phyloP scores from a whole-genome alignment of 2,329 filamentous ascomycete species.

The Penicillium sp. region DNA sequence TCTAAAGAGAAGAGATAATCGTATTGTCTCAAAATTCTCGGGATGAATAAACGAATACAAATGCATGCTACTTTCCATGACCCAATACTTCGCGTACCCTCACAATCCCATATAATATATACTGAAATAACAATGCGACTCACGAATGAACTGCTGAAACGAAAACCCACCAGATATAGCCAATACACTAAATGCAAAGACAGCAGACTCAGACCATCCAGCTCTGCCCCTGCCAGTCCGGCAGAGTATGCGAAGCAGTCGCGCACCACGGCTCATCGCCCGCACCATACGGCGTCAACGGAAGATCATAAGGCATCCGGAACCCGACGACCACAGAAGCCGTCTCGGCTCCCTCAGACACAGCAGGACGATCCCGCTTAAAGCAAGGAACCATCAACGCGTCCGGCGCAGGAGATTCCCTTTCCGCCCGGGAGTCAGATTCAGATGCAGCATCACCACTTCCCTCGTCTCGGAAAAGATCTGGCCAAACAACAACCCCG shows the following conservation, averaged over 20 bases:
- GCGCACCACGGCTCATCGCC: constrained; percentile 76
- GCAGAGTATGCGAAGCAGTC: constrained; percentile 56
- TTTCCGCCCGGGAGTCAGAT: not conserved
- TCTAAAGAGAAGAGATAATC: not conserved
- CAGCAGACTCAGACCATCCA: constrained; percentile 57
- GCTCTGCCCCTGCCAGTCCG: constrained; percentile 55
- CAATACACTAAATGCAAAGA: not conserved
- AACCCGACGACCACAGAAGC: constrained; percentile 58
- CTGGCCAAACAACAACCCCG: constrained; percentile 80
- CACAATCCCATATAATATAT: not conserved
- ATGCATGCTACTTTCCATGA: constrained; percentile 11
- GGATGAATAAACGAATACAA: constrained; percentile 6
- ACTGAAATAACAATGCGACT: not conserved
- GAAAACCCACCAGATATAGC: not conserved
- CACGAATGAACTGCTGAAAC: not conserved
- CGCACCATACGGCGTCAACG: constrained; percentile 63
- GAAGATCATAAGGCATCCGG: constrained; percentile 79
- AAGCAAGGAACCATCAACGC: constrained; percentile 69
- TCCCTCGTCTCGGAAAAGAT: constrained; percentile 39
- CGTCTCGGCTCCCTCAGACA: not conserved
- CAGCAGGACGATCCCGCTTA: constrained; percentile 55
- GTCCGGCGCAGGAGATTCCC: not conserved
- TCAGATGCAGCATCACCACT: not conserved
- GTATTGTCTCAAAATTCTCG: not conserved
- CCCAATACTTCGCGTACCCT: not conserved